Base-by-base conservation (phyloP, 2,329 filamentous ascomycete species). In the Aspergillus caelatus region DNA sequence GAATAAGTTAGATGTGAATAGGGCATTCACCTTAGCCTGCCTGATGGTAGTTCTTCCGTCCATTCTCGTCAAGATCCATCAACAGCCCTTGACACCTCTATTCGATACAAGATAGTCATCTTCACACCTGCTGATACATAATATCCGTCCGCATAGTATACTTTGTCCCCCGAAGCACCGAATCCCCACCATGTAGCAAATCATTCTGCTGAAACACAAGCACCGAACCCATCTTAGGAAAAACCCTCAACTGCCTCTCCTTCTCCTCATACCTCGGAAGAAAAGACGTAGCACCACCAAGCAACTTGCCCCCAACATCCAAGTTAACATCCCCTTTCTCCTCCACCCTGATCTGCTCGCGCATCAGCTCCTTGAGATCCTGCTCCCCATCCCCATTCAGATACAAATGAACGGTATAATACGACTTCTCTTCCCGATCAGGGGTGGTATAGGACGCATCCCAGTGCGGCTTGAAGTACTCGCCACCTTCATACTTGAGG, bases 391-490 rank as follows among this genome's bases (percentile, higher is more conserved):
- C 74, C 32, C 83, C 82, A 65, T 82, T 85, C 56, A 86, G 75
- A 67, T 88, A 88, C 19, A 88, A 67, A 63, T 88, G 85, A 34
- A 88, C 70, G 0, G 86, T 88, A 66, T 82, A 85, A 57, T 82
- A 83, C 1, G 83, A 84, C 14, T 76, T 72, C 72, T 86, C 81
- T 23, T 74, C 79, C 9, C 80, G 77, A 59, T 87, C 84, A 0
- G 83, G 82, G 19, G 86, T 88, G 57, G 80, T 79, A 68, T 90
- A 94, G 0, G 80, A 70, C 0, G 85, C 88, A 72, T 94, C 91
- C 67, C 85, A 88, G 72, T 94, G 91, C 4, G 88, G 83, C 64
- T 83, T 85, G 71, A 96, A 95, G 73, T 89, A 94, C 70, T 93
- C 88, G 0, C 91, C 91, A 0, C 82, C 78, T 0, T 83, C 83